phyloP scores from a whole-genome alignment of 495 filamentous ascomycete species.

The Daldinia loculata region DNA sequence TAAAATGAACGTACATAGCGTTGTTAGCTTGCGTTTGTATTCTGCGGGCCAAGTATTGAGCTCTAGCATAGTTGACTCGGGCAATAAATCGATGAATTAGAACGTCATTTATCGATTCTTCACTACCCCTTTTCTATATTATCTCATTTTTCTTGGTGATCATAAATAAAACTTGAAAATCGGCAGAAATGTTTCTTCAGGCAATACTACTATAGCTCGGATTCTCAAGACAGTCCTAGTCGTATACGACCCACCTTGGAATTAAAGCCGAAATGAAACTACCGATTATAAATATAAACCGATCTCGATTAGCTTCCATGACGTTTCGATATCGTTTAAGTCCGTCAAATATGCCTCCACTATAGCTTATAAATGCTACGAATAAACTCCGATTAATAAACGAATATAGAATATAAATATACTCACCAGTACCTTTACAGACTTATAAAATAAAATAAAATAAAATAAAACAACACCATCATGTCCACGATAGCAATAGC shows the following conservation, averaged over 20 bases:
- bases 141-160: not conserved
- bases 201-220: not conserved
- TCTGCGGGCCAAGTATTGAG: not conserved
- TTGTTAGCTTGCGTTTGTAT: not conserved
- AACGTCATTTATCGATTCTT: not conserved
- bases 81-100: not conserved
- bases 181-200: not conserved
- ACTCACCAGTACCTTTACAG: too few relatives aligned
- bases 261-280: constrained; percentile 1
- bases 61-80: not conserved
- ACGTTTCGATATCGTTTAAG: constrained; percentile 13
- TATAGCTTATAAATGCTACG: not conserved
- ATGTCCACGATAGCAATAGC: constrained; percentile 52
- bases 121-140: not conserved
- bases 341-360: not conserved
- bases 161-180: not conserved
- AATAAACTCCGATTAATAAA: not conserved
- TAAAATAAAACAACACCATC: too few relatives aligned
- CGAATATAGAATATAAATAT: not conserved
- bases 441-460: too few relatives aligned
- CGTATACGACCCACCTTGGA: not conserved
- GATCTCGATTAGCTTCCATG: constrained; percentile 20
- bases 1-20: constrained; percentile 1
- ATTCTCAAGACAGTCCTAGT: not conserved
- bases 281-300: constrained; percentile 13